Conservation (phyloP, 2,329 filamentous ascomycete species). For the Calonectria henricotiae region DNA sequence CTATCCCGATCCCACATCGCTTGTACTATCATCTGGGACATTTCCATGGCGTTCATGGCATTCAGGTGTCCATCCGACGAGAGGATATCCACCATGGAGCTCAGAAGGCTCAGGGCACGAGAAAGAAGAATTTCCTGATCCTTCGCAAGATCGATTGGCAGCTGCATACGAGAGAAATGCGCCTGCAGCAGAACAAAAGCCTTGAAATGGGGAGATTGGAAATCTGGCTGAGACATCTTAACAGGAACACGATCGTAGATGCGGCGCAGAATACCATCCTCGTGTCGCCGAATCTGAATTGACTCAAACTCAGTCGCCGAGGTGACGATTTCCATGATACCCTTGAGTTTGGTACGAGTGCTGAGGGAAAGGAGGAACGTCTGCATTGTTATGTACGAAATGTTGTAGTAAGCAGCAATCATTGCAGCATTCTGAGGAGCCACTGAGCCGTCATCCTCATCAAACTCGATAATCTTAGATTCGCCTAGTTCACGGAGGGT, state of each 20-base stretch:
- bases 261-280: constrained; percentile 88
- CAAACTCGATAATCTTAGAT: constrained; percentile 95
- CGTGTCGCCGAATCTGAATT: constrained; percentile 94
- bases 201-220: constrained; percentile 98
- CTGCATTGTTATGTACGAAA: constrained; percentile 99
- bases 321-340: constrained; percentile 95
- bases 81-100: constrained; percentile 93
- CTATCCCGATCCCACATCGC: constrained; percentile 99
- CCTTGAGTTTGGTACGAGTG: constrained; percentile 93
- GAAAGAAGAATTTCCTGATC: constrained; percentile 92
- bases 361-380: constrained; percentile 95
- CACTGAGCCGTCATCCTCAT: constrained; percentile 93
- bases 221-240: constrained; percentile 90
- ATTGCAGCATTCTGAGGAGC: constrained; percentile 95
- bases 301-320: constrained; percentile 97
- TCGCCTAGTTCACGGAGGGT: constrained; percentile 92
- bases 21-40: constrained; percentile 99
- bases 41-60: constrained; percentile 98
- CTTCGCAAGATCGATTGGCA: constrained; percentile 95
- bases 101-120: constrained; percentile 89
- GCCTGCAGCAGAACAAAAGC: constrained; percentile 97
- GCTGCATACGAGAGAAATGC: constrained; percentile 97
- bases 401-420: constrained; percentile 99
- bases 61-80: constrained; percentile 97
- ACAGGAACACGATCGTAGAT: constrained; percentile 96